Percentiles rank a stretch among this genome's conserved stretches.
phyloP scores from a whole-genome alignment of 2,329 filamentous ascomycete species.

The Trichoderma koningii region DNA sequence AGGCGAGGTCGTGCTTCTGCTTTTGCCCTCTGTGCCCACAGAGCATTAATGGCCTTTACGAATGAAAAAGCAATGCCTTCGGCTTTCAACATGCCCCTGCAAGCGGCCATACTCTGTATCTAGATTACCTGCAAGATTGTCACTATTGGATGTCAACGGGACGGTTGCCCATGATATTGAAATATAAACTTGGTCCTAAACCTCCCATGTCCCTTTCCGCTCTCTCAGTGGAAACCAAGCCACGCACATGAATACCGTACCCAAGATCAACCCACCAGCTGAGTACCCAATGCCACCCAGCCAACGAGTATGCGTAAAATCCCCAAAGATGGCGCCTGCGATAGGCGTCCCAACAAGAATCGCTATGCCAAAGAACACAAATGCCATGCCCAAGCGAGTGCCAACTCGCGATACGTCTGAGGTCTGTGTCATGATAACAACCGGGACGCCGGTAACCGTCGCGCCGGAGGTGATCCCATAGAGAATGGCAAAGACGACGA shows the following conservation, averaged over 20 bases:
- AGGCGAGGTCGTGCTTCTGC: too few relatives aligned
- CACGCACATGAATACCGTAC: background rate
- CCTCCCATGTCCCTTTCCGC: background rate
- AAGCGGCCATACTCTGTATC: too few relatives aligned
- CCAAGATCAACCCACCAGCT: background rate
- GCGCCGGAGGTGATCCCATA: slow-evolving; percentile 18
- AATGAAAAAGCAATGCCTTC: too few relatives aligned
- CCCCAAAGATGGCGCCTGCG: slow-evolving; percentile 12
- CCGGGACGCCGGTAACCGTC: background rate
- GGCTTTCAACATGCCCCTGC: too few relatives aligned
- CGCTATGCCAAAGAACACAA: background rate
- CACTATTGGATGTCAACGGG: too few relatives aligned
- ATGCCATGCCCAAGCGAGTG: slow-evolving; percentile 19
- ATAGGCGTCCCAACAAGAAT: slow-evolving; percentile 23
- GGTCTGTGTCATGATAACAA: background rate
- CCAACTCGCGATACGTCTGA: background rate
- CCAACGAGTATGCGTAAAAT: slow-evolving; percentile 1
- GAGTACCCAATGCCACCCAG: slow-evolving; percentile 4
- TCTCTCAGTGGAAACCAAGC: background rate
- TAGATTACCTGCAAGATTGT: too few relatives aligned
- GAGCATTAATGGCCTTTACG: too few relatives aligned
- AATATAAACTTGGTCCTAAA: background rate
- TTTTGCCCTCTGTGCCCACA: too few relatives aligned
- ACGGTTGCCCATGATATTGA: background rate
- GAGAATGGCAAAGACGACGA: slow-evolving; percentile 8